Percentiles rank a stretch among this genome's conserved stretches.
Evolutionary conservation across 345 rosid genomes (phyloP).

Genomic region (Eucalyptus fibrosa): DNA sequence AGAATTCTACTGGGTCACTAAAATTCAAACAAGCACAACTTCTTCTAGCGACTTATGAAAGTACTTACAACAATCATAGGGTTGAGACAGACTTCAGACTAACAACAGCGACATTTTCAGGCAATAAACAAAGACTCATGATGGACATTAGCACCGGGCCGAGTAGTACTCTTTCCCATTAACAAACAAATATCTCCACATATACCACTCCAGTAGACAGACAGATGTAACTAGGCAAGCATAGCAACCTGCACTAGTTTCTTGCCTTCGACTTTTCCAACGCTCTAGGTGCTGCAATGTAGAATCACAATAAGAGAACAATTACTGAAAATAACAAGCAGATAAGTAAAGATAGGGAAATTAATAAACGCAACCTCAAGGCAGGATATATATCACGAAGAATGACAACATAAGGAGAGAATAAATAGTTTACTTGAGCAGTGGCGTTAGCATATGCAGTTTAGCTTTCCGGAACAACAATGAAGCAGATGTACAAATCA

Average conservation of each 20-base stretch:
- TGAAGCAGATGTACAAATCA: background rate
- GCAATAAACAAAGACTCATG: background rate
- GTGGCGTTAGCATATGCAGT: background rate
- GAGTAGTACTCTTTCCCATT: background rate
- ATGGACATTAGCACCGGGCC: background rate
- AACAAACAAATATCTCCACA: background rate
- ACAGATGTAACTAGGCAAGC: background rate
- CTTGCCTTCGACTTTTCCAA: constrained; percentile 50
- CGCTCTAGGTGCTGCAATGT: constrained; percentile 40
- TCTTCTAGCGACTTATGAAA: background rate
- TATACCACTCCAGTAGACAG: background rate
- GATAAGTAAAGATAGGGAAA: background rate
- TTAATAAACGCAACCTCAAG: background rate
- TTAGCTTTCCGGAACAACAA: background rate
- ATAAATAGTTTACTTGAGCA: background rate
- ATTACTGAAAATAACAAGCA: background rate
- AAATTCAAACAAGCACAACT: background rate
- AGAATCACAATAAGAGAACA: background rate
- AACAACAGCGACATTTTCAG: background rate
- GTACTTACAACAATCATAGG: background rate
- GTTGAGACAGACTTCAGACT: background rate
- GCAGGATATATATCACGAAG: background rate
- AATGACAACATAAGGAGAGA: background rate
- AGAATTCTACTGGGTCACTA: background rate
- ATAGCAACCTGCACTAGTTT: background rate